Evolutionary conservation across 164 flowering plant genomes (phyloP), one percentile per base, ranked within the genome.

Genomic region (Sextonia rubra): DNA sequence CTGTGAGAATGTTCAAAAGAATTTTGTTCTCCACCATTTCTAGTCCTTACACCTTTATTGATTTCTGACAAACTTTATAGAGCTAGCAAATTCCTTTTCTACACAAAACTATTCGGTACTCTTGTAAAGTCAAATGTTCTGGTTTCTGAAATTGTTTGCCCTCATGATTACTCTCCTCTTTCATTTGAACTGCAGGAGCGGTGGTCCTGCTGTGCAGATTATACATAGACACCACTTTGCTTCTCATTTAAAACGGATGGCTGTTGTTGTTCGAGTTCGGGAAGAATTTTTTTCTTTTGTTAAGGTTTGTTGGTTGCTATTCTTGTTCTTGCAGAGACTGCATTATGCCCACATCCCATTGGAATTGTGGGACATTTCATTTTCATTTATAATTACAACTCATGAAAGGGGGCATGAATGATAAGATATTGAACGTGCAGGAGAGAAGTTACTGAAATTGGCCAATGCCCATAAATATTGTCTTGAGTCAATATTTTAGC

Each of bases 171-270:
- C 26, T 27, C 58, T 66, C 30, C 23, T 64, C 67, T 62, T 68
- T 65, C 60, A n/a, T 44, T 63, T 61, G 65, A 12, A 61, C 52
- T 79, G 77, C 86, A 95, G 99, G 84, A 94, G 96, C 48, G 76
- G 84, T 76, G 89, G 91, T 25, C 75, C 80, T 71, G 81, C 90
- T 62, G 99, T 93, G 76, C 98, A 93, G 78, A 95, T 95, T 81
- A 80, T 95, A 70, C 97, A 95, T 76, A 88, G 99, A 76, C 89
- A 95, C 77, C 99, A 95, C 81, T 95, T 95, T 86, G 99, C 99
- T 26, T 95, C 99, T 72, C 87, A 95, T 80, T 85, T 95, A 62
- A 95, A 95, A 75, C 84, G 99, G 73, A 95, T 95, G 99, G 85
- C 99, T 55, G 98, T 93, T 80, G 91, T 95, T 75, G 97, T 90